Evolutionary conservation across 371 early-diverging fungal genomes (phyloP), one percentile per base, ranked within the genome.

Genomic region (Cladochytrium tenue): DNA sequence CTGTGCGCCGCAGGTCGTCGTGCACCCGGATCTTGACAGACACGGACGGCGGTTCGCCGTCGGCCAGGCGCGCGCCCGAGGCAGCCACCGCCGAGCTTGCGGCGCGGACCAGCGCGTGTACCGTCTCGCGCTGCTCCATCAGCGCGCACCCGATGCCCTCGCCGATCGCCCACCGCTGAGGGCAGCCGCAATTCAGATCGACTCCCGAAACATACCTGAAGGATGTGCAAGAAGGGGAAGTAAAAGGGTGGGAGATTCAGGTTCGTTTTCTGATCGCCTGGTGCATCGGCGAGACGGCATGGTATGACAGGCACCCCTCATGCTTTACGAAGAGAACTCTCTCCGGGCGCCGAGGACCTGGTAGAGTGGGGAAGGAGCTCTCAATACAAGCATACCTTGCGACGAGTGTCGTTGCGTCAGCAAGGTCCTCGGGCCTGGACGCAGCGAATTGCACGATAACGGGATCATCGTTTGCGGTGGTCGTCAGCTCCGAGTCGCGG

Each of bases 131-230:
- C 33, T 99, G 91, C 32, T 80, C 78, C 88, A 93, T 92, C 67
- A 99, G 78, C 66, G 82, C 96, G n/a, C 97, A 90, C 0, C 99
- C 99, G 75, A 99, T 98, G 71, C 89, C 86, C 36, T 99, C 99
- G 58, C 88, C 80, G 33, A 88, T 87, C 15, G 99, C 99, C 79
- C 99, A 97, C 59, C 89, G 88, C 76, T 98, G 89, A 10, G 99
- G 99, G 71, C 99, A 99, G 7, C 99, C 99, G 51, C 98, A 87
- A 68, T 99, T 99, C 34, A 99, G 78, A 81, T 99, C 98, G 10
- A 99, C 92, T 17, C 77, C 80, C 31, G 71, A 75, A 51, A 55
- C 33, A 55, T 66, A 66, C 23, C 69, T 68, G 26, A 27, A 28
- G 33, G 56, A 32, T 0, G 0, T 15, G 33, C 2, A 56, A 56